phyloP scores from a whole-genome alignment of 1,284 basidiomycete genomes.

The Marasmius oreades region DNA sequence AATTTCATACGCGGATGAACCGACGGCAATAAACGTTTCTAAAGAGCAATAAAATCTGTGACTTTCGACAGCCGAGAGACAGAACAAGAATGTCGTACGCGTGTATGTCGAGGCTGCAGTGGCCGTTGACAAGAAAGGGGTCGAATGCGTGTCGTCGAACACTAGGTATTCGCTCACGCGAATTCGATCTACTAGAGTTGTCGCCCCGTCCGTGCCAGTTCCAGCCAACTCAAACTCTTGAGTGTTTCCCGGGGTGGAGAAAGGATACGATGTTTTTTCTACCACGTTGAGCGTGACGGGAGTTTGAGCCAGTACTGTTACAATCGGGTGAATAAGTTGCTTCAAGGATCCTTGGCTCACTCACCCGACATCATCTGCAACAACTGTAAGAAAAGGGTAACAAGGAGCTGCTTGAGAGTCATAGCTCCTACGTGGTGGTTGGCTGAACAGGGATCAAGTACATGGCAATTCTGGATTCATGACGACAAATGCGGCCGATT shows the following conservation, averaged over 20 bases:
- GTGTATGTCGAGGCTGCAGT: neutral
- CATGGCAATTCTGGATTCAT: too few species aligned
- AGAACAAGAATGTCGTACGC: neutral
- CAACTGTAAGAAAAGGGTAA: neutral
- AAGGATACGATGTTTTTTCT: conserved; percentile 1
- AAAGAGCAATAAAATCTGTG: neutral
- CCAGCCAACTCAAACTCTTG: neutral
- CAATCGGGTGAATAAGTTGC: neutral
- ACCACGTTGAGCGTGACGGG: neutral
- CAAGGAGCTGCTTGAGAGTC: neutral
- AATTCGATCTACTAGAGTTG: neutral
- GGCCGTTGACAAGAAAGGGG: neutral
- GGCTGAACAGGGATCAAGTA: too few species aligned
- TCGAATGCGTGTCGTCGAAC: neutral
- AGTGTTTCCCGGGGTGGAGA: neutral
- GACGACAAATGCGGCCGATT: too few species aligned
- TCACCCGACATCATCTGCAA: neutral
- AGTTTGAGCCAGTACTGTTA: neutral
- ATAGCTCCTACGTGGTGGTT: neutral
- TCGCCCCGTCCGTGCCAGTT: conserved; percentile 2
- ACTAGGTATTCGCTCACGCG: neutral
- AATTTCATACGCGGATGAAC: neutral
- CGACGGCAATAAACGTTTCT: neutral
- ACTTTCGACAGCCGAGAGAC: too few species aligned
- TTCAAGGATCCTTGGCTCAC: neutral